Percentiles rank a stretch among this genome's conserved stretches.
phyloP scores from a whole-genome alignment of 371 early-diverging fungal species.

The Mortierella sp. region DNA sequence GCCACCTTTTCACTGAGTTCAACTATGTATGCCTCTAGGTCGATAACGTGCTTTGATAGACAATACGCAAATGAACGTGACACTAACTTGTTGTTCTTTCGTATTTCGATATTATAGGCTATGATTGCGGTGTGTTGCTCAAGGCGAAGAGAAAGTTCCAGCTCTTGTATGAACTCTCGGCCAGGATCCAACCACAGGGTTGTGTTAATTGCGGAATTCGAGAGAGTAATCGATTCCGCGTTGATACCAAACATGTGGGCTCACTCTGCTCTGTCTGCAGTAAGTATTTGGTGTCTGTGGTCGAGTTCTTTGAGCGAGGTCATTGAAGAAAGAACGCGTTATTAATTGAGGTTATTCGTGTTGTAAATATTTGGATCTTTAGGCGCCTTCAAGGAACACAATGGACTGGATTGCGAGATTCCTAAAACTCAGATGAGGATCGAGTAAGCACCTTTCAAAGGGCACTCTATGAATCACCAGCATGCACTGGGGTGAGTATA shows the following conservation, averaged over 20 bases:
- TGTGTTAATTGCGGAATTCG: conserved; percentile 37
- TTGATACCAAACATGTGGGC: conserved; percentile 25
- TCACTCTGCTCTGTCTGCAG: conserved; percentile 21
- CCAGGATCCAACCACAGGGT: conserved; percentile 9
- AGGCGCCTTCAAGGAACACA: conserved; percentile 8
- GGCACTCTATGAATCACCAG: not conserved
- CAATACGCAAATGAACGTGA: not conserved
- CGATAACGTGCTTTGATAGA: not conserved
- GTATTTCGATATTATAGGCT: not conserved
- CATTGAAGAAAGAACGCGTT: not conserved
- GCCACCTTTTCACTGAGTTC: not conserved
- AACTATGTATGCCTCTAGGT: not conserved
- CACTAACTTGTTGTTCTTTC: not conserved
- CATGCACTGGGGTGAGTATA: not conserved
- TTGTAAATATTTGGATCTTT: not conserved
- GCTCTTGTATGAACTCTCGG: conserved; percentile 28
- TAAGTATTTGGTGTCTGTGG: not conserved
- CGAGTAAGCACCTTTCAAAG: not conserved
- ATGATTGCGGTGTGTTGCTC: conserved; percentile 26
- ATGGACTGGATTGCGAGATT: conserved; percentile 11
- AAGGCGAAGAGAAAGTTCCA: conserved; percentile 43
- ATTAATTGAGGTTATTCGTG: not conserved
- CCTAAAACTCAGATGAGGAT: conserved; percentile 1
- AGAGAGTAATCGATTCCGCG: conserved; percentile 19
- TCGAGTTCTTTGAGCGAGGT: not conserved